Evolutionary conservation across 176 grass and related monocot species (phyloP).

Genomic region (Ananas comosus): DNA sequence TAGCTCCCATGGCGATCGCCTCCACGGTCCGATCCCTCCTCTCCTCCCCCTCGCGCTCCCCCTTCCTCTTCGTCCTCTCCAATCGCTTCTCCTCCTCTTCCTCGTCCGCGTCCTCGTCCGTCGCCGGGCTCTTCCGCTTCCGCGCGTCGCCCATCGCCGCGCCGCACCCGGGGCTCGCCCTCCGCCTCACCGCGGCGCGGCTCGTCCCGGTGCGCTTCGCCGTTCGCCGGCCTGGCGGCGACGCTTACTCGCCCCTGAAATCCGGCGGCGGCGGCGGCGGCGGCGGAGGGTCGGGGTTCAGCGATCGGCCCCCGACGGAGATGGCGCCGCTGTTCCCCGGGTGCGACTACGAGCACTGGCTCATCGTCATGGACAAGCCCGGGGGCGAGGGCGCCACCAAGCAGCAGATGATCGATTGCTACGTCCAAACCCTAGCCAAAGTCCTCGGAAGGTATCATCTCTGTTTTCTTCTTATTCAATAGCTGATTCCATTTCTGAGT

Average conservation of each 20-base stretch:
- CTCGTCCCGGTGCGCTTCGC: conserved; percentile 37
- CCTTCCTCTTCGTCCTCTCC: conserved; percentile 26
- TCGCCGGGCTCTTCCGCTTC: conserved; percentile 12
- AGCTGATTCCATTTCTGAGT: not conserved
- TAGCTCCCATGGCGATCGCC: conserved; percentile 34
- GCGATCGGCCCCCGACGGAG: conserved; percentile 40
- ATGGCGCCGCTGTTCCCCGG: conserved; percentile 63
- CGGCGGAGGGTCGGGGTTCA: conserved; percentile 5
- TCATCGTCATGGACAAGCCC: conserved; percentile 86
- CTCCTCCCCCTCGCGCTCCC: conserved; percentile 12
- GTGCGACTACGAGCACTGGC: conserved; percentile 79
- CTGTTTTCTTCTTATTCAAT: not conserved
- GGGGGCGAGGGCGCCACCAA: conserved; percentile 47
- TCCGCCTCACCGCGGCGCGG: conserved; percentile 19
- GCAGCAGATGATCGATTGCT: conserved; percentile 79
- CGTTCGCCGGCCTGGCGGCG: conserved; percentile 34
- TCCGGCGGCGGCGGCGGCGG: conserved; percentile 23
- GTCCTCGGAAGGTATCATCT: conserved; percentile 51
- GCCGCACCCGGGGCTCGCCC: conserved; percentile 21
- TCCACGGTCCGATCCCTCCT: conserved; percentile 26
- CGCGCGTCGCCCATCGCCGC: not conserved
- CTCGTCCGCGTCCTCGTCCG: not conserved
- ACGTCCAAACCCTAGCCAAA: conserved; percentile 62
- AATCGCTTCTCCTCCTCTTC: conserved; percentile 22
- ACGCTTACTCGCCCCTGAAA: conserved; percentile 18